Base-by-base conservation (phyloP, 805 yeast species). In the Hanseniaspora clermontiae region DNA sequence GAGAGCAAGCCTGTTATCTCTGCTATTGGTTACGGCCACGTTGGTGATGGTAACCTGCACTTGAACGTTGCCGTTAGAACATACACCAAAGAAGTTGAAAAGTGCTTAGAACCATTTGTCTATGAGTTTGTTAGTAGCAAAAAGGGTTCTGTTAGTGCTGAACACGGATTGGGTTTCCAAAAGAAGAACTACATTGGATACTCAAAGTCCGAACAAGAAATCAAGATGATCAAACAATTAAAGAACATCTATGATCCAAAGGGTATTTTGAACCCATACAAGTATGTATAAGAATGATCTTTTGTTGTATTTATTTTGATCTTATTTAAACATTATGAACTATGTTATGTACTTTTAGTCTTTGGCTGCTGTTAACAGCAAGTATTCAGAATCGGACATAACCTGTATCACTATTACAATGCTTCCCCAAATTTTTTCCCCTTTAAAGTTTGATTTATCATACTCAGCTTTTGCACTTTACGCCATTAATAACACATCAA, bases 1-100 rank as follows among this genome's bases (percentile, higher is more conserved):
- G 74, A 77, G 3, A 58, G 64, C 36, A 68, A 67, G 49, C 96
- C 97, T 2, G 97, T 87, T 2, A 83, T 87, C 55, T 84, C 81
- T 59, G 95, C 95, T 11, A 82, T 91, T 61, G 98, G 98, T 0
- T 93, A 91, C 65, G 98, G 98, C n/a, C 98, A 93, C 66, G 79
- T 93, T 64, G 98, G 98, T 57, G 98, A 93, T 67, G 97, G 98
- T 54, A 93, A 93, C 71, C 74, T 93, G 64, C 98, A 93, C 69
- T 78, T 93, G 66, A 93, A 93, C 66, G 95, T 93, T 52, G 84
- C 95, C 45, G 95, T 89, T 17, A 80, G 96, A 69, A 78, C 81
- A 64, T 93, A 93, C 71, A 76, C 76, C 60, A 83, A 86, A 67
- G 79, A 76, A 31, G 86, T 93, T 56, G 97, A 93, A 71, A 72